Evolutionary conservation across 164 flowering plant species (phyloP), one percentile per base, ranked within the genome.

Genomic region (Tetrastigma voinierianum): DNA sequence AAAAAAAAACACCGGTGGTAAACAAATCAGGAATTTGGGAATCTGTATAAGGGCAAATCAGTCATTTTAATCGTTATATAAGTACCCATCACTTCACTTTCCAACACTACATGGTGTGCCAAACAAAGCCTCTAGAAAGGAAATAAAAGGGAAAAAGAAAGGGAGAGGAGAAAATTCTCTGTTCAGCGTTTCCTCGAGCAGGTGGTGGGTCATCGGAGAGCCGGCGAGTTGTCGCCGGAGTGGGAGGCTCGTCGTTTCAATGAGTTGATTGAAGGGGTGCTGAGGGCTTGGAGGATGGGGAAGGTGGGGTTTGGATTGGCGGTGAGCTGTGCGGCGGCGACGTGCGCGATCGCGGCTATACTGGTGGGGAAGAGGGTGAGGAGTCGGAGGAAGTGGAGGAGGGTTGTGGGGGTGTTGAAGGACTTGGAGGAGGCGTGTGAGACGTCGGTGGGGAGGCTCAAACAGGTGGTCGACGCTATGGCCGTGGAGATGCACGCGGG

Each of bases 401-500:
- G 84, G 62, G 92, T 82, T 40, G 82, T 89, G 71, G 80, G 76
- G 7, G 82, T 90, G 17, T 66, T 93, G 82, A 84, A 54, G 65
- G 97, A 86, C 73, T 77, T 93, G 21, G 96, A 88, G 19, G 86
- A 84, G 51, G 85, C 72, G 14, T 91, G 94, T 61, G 79, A 83
- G 43, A 88, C 96, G 13, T 61, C 88, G 4, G 74, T 84, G 4
- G 82, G 78, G 59, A 76, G 90, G 74, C 62, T 93, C 68, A 73
- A 80, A 58, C 92, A 91, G 71, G 87, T 91, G 17, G 97, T 87
- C 2, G 96, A 88, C 67, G 97, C 97, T 7, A 84, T 93, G 97
- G 92, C 94, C 46, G 97, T 88, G 17, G 98, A 93, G 89, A 93
- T 93, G 98, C 97, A 91, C 70, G 98, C 98, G 5, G 98, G 98